Percentiles rank a stretch among this genome's conserved stretches.
Evolutionary conservation across 345 rosid genomes (phyloP).

Genomic region (Erodium maritimum): DNA sequence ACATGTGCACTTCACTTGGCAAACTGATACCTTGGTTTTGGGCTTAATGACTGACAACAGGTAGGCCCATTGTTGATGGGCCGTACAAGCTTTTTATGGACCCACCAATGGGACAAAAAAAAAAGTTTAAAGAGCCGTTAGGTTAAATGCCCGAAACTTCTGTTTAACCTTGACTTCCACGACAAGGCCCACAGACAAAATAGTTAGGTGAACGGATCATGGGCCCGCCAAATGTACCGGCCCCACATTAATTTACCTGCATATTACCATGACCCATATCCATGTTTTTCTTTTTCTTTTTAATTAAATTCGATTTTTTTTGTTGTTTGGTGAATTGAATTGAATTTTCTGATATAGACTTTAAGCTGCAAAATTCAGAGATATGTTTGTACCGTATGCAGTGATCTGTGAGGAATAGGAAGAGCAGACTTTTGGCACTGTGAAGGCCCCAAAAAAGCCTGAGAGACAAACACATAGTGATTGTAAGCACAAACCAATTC

Average conservation of each 20-base stretch:
- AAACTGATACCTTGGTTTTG: not conserved
- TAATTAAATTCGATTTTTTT: too few relatives aligned
- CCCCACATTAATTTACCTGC: not conserved
- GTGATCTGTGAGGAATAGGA: conserved; percentile 63
- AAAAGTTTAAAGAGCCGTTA: conserved; percentile 15
- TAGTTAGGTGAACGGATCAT: not conserved
- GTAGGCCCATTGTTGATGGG: not conserved
- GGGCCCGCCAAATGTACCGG: not conserved
- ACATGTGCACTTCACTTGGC: not conserved
- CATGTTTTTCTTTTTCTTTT: too few relatives aligned
- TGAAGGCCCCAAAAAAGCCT: conserved; percentile 84
- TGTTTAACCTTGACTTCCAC: not conserved
- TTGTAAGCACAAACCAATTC: conserved; percentile 1
- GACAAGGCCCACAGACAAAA: not conserved
- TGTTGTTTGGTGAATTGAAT: too few relatives aligned
- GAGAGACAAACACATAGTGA: conserved; percentile 10
- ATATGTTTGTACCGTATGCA: conserved; percentile 42
- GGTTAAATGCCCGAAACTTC: not conserved
- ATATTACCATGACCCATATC: too few relatives aligned
- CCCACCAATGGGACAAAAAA: not conserved
- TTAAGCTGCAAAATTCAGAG: not conserved
- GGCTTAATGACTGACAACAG: not conserved
- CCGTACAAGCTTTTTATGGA: not conserved
- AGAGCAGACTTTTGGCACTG: conserved; percentile 65
- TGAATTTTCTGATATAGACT: too few relatives aligned